phyloP scores from a whole-genome alignment of 2,329 filamentous ascomycete genomes.

The Talaromyces amestolkiae region DNA sequence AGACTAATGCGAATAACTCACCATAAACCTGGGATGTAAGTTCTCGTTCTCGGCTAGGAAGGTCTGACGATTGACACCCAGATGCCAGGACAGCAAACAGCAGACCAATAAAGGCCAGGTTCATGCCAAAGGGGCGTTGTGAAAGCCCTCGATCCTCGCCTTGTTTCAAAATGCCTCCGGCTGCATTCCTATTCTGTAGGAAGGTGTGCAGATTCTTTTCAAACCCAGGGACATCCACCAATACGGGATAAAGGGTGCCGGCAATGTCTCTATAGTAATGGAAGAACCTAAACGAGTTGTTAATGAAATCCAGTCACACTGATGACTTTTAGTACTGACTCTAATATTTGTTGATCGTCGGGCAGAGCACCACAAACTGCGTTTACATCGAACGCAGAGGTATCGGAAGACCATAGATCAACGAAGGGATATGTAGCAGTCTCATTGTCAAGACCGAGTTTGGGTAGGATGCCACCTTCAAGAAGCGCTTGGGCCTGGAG shows the following conservation, averaged over 20 bases:
- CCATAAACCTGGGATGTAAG: conserved; percentile 63
- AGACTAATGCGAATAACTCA: conserved; percentile 29
- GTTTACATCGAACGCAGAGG: conserved; percentile 55
- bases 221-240: conserved; percentile 56
- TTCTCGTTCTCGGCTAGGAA: conserved; percentile 59
- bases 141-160: conserved; percentile 47
- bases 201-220: conserved; percentile 55
- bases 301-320: not conserved
- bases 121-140: conserved; percentile 57
- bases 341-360: conserved; percentile 55
- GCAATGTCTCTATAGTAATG: conserved; percentile 58
- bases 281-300: conserved; percentile 47
- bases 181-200: conserved; percentile 51
- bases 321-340: conserved; percentile 24
- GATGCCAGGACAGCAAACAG: conserved; percentile 63
- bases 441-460: conserved; percentile 63
- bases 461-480: conserved; percentile 60
- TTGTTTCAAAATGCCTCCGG: conserved; percentile 42
- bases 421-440: conserved; percentile 65
- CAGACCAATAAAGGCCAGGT: conserved; percentile 58
- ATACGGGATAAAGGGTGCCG: conserved; percentile 60
- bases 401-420: conserved; percentile 63
- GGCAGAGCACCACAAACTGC: conserved; percentile 60
- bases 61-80: conserved; percentile 59
- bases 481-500: conserved; percentile 54